phyloP scores from a whole-genome alignment of 306 rosid genomes.

The Hippophae gyantsensis region DNA sequence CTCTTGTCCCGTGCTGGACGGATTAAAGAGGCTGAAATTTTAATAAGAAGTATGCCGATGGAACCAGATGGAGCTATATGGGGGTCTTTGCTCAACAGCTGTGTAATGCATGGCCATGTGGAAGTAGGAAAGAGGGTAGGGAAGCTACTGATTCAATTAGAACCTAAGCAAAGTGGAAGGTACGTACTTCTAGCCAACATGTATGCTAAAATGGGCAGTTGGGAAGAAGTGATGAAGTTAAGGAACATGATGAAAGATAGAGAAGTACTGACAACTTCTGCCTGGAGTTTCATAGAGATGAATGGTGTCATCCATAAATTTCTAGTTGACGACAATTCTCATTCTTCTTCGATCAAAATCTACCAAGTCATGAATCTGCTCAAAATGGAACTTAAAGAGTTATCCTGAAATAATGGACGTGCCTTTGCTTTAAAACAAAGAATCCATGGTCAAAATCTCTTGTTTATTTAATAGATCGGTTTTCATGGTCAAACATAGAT shows the following conservation, averaged over 20 bases:
- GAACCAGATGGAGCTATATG: conserved; percentile 23
- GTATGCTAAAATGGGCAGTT: conserved; percentile 36
- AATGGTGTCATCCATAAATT: conserved; percentile 34
- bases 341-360: conserved; percentile 21
- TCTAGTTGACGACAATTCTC: conserved; percentile 27
- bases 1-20: conserved; percentile 39
- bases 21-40: conserved; percentile 28
- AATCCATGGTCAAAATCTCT: too few species aligned
- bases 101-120: conserved; percentile 38
- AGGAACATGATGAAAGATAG: conserved; percentile 39
- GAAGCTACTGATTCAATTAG: conserved; percentile 36
- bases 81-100: conserved; percentile 36
- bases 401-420: too few species aligned
- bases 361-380: conserved; percentile 20
- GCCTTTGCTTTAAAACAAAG: too few species aligned
- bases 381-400: conserved; percentile 17
- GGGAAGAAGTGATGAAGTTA: conserved; percentile 35
- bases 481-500: too few species aligned
- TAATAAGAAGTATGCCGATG: conserved; percentile 34
- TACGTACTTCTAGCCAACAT: conserved; percentile 36
- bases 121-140: conserved; percentile 32
- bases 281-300: conserved; percentile 48
- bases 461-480: too few species aligned
- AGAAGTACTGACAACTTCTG: conserved; percentile 23
- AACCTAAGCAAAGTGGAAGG: conserved; percentile 42